phyloP scores from a whole-genome alignment of 2,329 filamentous ascomycete species.

The Calonectria fujianensis region DNA sequence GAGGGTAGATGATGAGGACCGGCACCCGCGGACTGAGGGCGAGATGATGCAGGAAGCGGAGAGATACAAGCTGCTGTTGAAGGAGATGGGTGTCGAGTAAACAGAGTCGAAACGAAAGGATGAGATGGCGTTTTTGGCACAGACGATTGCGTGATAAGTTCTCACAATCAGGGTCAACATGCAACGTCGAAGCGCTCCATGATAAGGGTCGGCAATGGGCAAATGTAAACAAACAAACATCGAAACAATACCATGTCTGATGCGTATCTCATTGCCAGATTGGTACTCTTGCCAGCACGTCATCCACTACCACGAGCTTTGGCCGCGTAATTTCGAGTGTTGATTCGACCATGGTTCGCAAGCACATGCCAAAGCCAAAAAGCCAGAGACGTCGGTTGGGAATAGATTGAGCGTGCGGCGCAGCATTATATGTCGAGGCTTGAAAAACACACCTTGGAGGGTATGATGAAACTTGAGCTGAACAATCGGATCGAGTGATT shows the following conservation, averaged over 20 bases:
- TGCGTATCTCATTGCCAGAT: neutral
- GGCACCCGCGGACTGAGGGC: conserved; percentile 79
- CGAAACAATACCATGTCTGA: neutral
- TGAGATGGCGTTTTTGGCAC: conserved; percentile 8
- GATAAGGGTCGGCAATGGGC: conserved; percentile 3
- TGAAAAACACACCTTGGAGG: neutral
- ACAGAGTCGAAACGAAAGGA: conserved; percentile 5
- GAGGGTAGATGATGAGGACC: conserved; percentile 81
- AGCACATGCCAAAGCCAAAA: conserved; percentile 27
- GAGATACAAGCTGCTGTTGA: conserved; percentile 74
- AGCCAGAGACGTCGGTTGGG: neutral
- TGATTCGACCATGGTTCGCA: neutral
- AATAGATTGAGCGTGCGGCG: neutral
- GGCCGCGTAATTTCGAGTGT: neutral
- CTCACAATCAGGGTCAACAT: neutral
- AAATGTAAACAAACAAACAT: conserved; percentile 22
- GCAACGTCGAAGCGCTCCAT: neutral
- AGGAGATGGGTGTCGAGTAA: conserved; percentile 62
- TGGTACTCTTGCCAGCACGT: conserved; percentile 2
- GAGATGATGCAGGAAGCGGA: conserved; percentile 89
- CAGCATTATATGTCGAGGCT: neutral
- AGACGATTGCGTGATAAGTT: conserved; percentile 30
- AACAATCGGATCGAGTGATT: conserved; percentile 14
- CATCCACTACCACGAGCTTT: neutral
- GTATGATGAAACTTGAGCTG: neutral